Percentiles rank a stretch among this genome's conserved stretches.
phyloP scores from a whole-genome alignment of 148 eudicot genomes.

The Camellia granthamiana region DNA sequence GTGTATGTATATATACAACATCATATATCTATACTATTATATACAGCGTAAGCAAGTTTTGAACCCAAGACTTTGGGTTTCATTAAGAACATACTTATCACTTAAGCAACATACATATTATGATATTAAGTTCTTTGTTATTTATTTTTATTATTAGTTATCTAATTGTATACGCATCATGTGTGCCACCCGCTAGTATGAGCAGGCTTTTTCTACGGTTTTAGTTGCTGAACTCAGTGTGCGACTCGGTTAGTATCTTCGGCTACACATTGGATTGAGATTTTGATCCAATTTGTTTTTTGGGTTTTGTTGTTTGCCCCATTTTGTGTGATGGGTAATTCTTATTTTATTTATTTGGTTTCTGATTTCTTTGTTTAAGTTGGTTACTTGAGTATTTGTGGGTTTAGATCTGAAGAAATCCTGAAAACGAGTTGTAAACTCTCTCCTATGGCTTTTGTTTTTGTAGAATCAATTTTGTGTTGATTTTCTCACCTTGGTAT shows the following conservation, averaged over 20 bases:
- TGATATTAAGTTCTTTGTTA: no score
- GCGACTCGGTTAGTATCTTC: slow-evolving; percentile 18
- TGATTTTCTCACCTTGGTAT: slow-evolving; percentile 14
- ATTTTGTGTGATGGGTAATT: not conserved
- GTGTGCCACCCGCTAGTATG: not conserved
- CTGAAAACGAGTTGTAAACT: not conserved
- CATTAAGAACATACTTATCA: no score
- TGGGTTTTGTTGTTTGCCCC: slow-evolving; percentile 17
- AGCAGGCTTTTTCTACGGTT: not conserved
- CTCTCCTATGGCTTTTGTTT: not conserved
- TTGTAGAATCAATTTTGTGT: slow-evolving; percentile 1
- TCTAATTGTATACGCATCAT: no score
- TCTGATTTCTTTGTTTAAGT: not conserved
- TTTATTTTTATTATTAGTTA: no score
- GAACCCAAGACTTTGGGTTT: no score
- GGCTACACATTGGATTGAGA: slow-evolving; percentile 11
- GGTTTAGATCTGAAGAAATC: slow-evolving; percentile 7
- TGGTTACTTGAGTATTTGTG: slow-evolving; percentile 16
- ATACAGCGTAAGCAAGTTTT: no score
- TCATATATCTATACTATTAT: not conserved
- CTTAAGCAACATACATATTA: no score
- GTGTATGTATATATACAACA: not conserved
- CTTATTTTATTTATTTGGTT: slow-evolving; percentile 9
- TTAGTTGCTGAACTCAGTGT: slow-evolving; percentile 11
- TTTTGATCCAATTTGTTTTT: slow-evolving; percentile 12